phyloP scores from a whole-genome alignment of 2,329 filamentous ascomycete genomes.

The Periconia digitata region DNA sequence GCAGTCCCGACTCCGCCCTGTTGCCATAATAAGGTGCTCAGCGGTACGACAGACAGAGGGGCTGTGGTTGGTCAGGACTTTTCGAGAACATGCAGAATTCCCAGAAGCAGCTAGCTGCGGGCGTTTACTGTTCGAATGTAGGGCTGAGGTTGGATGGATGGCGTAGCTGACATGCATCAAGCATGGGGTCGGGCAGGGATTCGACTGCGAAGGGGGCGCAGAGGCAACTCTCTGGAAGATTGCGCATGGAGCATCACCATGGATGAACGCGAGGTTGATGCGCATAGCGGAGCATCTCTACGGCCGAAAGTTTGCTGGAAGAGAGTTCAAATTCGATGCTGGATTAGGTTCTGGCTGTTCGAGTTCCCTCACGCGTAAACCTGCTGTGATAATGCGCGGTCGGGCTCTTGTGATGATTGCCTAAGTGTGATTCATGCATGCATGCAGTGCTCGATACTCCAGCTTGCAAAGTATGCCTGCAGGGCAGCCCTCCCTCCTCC shows the following conservation, averaged over 20 bases:
- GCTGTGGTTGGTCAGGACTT: not conserved
- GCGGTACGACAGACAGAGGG: slow-evolving; percentile 11
- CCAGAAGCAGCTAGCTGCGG: slow-evolving; percentile 18
- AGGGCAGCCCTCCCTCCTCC: not conserved
- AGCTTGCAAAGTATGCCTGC: not conserved
- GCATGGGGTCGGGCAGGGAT: slow-evolving; percentile 2
- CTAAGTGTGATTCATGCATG: not conserved
- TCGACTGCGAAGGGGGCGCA: not conserved
- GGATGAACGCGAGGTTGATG: not conserved
- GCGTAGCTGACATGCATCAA: slow-evolving; percentile 21
- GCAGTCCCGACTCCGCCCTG: slow-evolving; percentile 3
- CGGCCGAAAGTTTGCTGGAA: not conserved
- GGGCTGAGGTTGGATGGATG: slow-evolving; percentile 16
- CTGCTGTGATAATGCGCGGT: not conserved
- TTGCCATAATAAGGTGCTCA: slow-evolving; percentile 10
- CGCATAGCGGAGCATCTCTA: not conserved
- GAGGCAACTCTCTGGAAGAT: not conserved
- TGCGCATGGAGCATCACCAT: not conserved
- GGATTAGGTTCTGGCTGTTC: not conserved
- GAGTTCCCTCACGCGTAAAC: not conserved
- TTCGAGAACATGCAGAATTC: slow-evolving; percentile 13
- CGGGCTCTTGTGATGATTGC: not conserved
- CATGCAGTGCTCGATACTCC: too few relatives aligned
- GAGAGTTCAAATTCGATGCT: not conserved
- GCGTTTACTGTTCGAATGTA: slow-evolving; percentile 14